Conservation (phyloP, 306 rosid genomes). For the Trifolium repens region DNA sequence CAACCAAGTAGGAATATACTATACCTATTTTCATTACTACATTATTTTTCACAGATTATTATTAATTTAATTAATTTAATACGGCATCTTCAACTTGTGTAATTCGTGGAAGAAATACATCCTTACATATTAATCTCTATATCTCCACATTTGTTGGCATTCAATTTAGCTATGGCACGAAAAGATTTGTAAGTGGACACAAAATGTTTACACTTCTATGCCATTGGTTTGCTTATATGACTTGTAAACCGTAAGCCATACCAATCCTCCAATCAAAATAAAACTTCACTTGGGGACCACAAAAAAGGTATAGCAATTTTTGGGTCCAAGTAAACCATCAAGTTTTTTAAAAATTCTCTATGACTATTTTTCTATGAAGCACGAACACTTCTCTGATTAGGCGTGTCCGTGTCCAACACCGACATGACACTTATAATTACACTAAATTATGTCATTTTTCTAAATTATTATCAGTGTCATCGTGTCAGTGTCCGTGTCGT, state of each 20-base stretch:
- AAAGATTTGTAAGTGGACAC: slow-evolving; percentile 12
- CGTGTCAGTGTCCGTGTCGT: no score
- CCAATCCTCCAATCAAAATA: slow-evolving; percentile 28
- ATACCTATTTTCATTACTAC: background rate
- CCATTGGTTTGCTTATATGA: slow-evolving; percentile 8
- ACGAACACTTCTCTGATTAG: no score
- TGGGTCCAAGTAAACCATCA: slow-evolving; percentile 15
- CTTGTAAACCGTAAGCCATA: slow-evolving; percentile 1
- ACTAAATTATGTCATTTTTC: no score
- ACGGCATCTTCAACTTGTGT: background rate
- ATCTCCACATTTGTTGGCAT: slow-evolving; percentile 16
- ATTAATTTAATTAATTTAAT: background rate
- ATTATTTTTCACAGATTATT: slow-evolving; percentile 6
- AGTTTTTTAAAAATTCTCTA: background rate
- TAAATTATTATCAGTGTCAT: no score
- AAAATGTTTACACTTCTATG: background rate
- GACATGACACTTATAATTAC: no score
- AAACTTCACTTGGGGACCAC: slow-evolving; percentile 27
- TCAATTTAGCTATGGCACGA: slow-evolving; percentile 7
- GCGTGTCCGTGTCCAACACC: no score
- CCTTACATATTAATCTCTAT: background rate
- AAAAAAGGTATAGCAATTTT: slow-evolving; percentile 9
- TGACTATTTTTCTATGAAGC: background rate
- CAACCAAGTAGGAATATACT: no score
- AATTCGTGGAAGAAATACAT: slow-evolving; percentile 33